Conservation (phyloP, 2,329 filamentous ascomycete species). For the Pseudogymnoascus sp. region DNA sequence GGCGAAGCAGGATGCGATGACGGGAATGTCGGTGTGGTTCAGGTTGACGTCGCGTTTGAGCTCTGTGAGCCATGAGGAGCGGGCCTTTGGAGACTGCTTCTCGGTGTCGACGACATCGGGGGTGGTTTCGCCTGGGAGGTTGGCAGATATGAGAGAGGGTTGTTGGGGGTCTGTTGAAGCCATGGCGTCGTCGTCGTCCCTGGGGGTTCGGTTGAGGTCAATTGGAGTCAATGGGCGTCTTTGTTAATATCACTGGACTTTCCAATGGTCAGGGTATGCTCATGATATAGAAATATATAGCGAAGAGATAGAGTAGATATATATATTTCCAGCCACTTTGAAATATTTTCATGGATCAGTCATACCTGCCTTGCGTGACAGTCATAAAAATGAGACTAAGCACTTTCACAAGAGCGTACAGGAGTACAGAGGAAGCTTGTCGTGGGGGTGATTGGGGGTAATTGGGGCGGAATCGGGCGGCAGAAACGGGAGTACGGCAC, state of each 20-base stretch:
- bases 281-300: background rate
- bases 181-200: background rate
- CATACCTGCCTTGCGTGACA: background rate
- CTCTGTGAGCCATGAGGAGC: constrained; percentile 11
- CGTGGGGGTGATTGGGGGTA: background rate
- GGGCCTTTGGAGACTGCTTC: constrained; percentile 1
- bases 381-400: background rate
- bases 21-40: constrained; percentile 27
- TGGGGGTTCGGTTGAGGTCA: background rate
- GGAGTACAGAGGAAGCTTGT: background rate
- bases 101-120: constrained; percentile 21
- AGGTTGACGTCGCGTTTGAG: constrained; percentile 24
- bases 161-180: background rate
- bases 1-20: constrained; percentile 36
- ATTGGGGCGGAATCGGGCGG: background rate
- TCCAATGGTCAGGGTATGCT: background rate
- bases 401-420: background rate
- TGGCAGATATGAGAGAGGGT: constrained; percentile 25
- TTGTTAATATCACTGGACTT: background rate
- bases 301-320: background rate
- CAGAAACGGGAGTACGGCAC: constrained; percentile 5
- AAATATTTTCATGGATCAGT: constrained; percentile 1
- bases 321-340: background rate
- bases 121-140: constrained; percentile 33
- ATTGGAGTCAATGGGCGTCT: background rate